These are phyloP conservation scores for Naematelia encephala DNA, from an alignment of 768 basidiomycete species.

Conservation along the genomic window DNA sequence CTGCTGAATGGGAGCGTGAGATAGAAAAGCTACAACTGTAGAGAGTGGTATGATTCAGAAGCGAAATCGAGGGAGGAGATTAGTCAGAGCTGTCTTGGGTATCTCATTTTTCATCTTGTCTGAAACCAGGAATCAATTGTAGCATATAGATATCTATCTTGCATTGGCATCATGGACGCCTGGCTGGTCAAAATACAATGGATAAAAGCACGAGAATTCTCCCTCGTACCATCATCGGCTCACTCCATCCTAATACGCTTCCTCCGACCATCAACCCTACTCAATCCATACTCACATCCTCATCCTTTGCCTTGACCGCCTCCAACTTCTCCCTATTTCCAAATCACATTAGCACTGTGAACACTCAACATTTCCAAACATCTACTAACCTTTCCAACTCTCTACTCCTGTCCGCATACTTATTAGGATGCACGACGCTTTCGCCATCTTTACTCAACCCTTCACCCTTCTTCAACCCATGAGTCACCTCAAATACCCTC, in stretches of 20 bases:
- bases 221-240: neutral
- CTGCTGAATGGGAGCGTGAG: conserved; percentile 50
- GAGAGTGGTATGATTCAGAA: conserved; percentile 13
- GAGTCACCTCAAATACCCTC: conserved; percentile 91
- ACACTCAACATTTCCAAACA: neutral
- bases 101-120: no score
- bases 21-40: neutral
- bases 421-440: conserved; percentile 90
- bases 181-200: no score
- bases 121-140: no score
- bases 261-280: neutral
- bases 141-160: no score
- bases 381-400: conserved; percentile 45
- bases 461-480: conserved; percentile 83
- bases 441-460: conserved; percentile 68
- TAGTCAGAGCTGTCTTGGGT: no score
- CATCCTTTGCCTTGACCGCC: conserved; percentile 31
- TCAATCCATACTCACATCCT: conserved; percentile 13
- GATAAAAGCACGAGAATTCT: no score
- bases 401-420: conserved; percentile 54
- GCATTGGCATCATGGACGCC: no score
- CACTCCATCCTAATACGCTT: neutral
- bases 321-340: conserved; percentile 20
- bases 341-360: neutral
- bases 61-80: no score